Conservation (phyloP, 805 yeast species). For the Spencermartinsiella europaea region DNA sequence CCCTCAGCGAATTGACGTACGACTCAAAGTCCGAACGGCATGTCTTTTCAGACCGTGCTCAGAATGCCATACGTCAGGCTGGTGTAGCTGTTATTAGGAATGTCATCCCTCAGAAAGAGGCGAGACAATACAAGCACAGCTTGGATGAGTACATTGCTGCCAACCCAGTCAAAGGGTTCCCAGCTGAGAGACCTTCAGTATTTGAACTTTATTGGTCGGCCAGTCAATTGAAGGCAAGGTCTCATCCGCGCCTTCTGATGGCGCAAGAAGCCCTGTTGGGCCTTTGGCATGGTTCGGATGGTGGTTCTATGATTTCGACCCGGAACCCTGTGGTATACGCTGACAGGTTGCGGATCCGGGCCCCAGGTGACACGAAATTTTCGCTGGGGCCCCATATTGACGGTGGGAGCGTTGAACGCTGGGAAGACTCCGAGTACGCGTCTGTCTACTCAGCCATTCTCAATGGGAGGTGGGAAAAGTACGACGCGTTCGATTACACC, state of each 20-base stretch:
- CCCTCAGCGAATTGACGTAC: not conserved
- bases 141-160: conserved; percentile 27
- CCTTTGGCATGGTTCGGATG: conserved; percentile 25
- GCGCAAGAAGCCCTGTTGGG: conserved; percentile 28
- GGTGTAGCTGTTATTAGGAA: conserved; percentile 33
- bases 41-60: conserved; percentile 7
- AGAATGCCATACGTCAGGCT: conserved; percentile 15
- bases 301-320: conserved; percentile 14
- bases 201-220: conserved; percentile 38
- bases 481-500: conserved; percentile 37
- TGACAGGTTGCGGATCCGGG: conserved; percentile 40
- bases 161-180: conserved; percentile 25
- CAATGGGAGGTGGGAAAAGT: conserved; percentile 42
- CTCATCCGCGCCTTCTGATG: conserved; percentile 35
- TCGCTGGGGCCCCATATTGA: conserved; percentile 40
- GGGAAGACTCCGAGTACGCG: conserved; percentile 39
- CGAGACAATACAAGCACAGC: conserved; percentile 23
- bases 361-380: conserved; percentile 32
- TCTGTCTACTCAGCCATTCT: conserved; percentile 35
- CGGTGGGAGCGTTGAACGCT: conserved; percentile 39
- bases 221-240: conserved; percentile 37
- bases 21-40: not conserved
- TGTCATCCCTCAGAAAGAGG: conserved; percentile 29
- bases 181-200: conserved; percentile 19
- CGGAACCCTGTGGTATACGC: conserved; percentile 35